These are phyloP conservation scores for Inosperma sp. DNA, from an alignment of 768 basidiomycete species.

Conservation along the genomic window DNA sequence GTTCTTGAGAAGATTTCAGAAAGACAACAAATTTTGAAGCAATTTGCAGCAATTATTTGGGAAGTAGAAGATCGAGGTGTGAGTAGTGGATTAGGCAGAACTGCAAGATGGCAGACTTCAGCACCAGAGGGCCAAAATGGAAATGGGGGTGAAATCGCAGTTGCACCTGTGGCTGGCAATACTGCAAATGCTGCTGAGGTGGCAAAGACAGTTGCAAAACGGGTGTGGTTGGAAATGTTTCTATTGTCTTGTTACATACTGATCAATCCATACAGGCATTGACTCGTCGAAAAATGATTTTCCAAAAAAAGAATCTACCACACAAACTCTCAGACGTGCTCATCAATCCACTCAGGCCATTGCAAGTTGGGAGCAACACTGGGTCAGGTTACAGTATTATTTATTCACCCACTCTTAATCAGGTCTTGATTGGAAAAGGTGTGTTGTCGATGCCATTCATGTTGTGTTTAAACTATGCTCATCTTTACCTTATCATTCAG, in stretches of 20 bases:
- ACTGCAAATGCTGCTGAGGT: background rate
- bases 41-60: background rate
- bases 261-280: background rate
- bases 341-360: slow-evolving; percentile 6
- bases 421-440: background rate
- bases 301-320: background rate
- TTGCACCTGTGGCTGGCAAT: background rate
- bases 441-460: no score
- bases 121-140: no score
- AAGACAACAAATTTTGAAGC: background rate
- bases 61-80: background rate
- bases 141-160: no score
- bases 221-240: background rate
- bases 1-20: background rate
- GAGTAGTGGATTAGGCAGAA: background rate
- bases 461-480: background rate
- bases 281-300: background rate
- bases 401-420: background rate
- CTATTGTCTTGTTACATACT: background rate
- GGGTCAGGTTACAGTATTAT: slow-evolving; percentile 16
- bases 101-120: background rate
- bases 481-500: slow-evolving; percentile 7
- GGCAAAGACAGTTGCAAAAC: background rate
- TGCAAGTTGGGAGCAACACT: slow-evolving; percentile 8
- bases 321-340: slow-evolving; percentile 2